phyloP scores from a whole-genome alignment of 2,329 filamentous ascomycete genomes.

The Ceratocystis papillata region DNA sequence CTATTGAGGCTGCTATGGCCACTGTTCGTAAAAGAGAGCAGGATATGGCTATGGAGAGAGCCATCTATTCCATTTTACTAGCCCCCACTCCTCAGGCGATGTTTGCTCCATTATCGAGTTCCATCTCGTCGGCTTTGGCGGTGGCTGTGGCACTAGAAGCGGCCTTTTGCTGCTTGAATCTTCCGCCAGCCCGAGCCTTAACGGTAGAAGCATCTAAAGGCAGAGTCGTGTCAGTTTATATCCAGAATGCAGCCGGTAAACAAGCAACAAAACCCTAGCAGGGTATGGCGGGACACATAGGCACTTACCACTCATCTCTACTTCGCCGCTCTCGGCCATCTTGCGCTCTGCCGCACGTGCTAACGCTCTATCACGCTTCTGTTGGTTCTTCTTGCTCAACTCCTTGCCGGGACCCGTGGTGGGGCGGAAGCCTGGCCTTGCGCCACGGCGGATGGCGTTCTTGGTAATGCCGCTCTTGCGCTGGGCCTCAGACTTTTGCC shows the following conservation, averaged over 20 bases:
- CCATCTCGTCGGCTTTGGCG: slow-evolving; percentile 1
- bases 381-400: slow-evolving; percentile 45
- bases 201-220: slow-evolving; percentile 4
- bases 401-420: slow-evolving; percentile 44
- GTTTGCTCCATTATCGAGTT: slow-evolving; percentile 12
- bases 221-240: not conserved
- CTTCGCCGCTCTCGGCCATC: slow-evolving; percentile 41
- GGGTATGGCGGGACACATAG: not conserved
- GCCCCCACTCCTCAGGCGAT: not conserved
- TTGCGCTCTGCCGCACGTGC: slow-evolving; percentile 43
- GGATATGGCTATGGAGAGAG: not conserved
- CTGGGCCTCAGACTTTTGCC: slow-evolving; percentile 35
- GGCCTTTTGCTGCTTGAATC: slow-evolving; percentile 7
- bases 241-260: not conserved
- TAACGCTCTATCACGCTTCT: slow-evolving; percentile 46
- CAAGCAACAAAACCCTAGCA: not conserved
- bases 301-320: slow-evolving; percentile 39
- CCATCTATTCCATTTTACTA: not conserved
- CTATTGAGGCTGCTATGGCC: not conserved
- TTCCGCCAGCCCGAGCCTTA: not conserved
- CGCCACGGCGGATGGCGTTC: slow-evolving; percentile 40
- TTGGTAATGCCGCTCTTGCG: slow-evolving; percentile 35
- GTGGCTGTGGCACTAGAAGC: not conserved
- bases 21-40: not conserved
- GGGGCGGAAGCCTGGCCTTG: slow-evolving; percentile 43